Evolutionary conservation across 192 early-diverging fungal species (phyloP), one percentile per base, ranked within the genome.

Genomic region (Coemansia reversa): DNA sequence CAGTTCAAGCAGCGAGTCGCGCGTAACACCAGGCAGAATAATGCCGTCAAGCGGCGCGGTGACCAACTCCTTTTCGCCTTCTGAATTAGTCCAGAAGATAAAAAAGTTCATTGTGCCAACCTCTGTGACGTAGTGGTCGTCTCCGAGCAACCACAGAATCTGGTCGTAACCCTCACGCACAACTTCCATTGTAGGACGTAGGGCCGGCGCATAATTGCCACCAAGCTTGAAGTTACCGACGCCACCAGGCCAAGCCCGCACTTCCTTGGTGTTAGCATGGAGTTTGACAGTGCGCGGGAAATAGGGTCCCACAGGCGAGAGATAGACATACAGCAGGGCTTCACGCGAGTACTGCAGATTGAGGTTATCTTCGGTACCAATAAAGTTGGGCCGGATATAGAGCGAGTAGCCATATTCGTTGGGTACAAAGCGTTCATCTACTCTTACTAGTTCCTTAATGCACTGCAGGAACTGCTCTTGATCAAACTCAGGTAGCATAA

Each of bases 101-200:
- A 98, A 96, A 72, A 93, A 91, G 83, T 98, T 98, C 94, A 97
- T 97, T 20, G 96, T 95, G 29, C 96, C 96, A 16, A 96, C 96
- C 75, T 98, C 96, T 8, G 95, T 98, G 42, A 98, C 76, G 61
- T 90, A 83, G 66, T 93, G 86, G 23, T 97, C 84, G 16, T 85
- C 69, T 58, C 96, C 96, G 83, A 95, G 93, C 42, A 98, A 81
- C 96, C 96, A 98, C 74, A 98, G 82, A 75, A 93, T 94, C 79
- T 98, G 96, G 69, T 93, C 90, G 76, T 88, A 94, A 2, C 96
- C 96, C 59, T 87, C 77, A 66, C 87, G 84, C 63, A 89, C 90
- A 42, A 94, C 95, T 63, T 94, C 88, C 63, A 94, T 82, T 59
- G 95, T 93, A 16, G 96, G 90, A 32, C 80, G 75, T 39, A 88